Conservation (phyloP, 148 eudicot genomes). For the Euryodendron excelsum region DNA sequence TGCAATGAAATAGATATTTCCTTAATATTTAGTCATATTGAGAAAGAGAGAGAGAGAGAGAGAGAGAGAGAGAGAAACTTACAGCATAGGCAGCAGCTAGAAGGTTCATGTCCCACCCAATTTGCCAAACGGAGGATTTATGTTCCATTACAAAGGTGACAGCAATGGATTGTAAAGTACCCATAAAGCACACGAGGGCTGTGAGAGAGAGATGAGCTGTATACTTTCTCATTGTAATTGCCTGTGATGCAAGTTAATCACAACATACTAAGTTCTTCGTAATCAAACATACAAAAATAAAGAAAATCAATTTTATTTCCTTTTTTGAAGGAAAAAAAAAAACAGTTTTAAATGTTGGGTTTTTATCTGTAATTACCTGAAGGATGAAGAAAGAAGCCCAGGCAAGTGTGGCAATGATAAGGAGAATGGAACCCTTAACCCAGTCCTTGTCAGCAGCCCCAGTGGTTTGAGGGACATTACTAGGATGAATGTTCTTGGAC, state of each 20-base stretch:
- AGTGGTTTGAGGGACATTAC: constrained; percentile 20
- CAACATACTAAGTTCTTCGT: neutral
- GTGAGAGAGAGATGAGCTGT: constrained; percentile 69
- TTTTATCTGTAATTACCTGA: constrained; percentile 43
- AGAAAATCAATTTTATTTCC: neutral
- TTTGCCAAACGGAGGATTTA: constrained; percentile 60
- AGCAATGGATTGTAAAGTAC: constrained; percentile 80
- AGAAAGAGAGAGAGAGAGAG: too few species aligned
- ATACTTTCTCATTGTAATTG: constrained; percentile 60
- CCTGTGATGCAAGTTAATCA: constrained; percentile 26
- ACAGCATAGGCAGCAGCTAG: constrained; percentile 97
- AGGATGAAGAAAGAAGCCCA: constrained; percentile 93
- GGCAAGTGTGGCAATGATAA: constrained; percentile 77
- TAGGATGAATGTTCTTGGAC: constrained; percentile 45
- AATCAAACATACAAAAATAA: neutral
- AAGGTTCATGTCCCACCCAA: constrained; percentile 91
- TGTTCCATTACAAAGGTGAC: constrained; percentile 87
- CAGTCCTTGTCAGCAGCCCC: constrained; percentile 57
- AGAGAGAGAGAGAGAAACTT: neutral
- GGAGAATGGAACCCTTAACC: constrained; percentile 80
- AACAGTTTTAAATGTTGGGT: too few species aligned
- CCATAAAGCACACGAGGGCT: constrained; percentile 74
- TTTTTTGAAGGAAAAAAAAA: neutral
- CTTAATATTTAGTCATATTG: neutral
- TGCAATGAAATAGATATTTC: constrained; percentile 17